These are phyloP conservation scores for Batkoa obscura DNA, from an alignment of 371 early-diverging fungal genomes.

Conservation along the genomic window DNA sequence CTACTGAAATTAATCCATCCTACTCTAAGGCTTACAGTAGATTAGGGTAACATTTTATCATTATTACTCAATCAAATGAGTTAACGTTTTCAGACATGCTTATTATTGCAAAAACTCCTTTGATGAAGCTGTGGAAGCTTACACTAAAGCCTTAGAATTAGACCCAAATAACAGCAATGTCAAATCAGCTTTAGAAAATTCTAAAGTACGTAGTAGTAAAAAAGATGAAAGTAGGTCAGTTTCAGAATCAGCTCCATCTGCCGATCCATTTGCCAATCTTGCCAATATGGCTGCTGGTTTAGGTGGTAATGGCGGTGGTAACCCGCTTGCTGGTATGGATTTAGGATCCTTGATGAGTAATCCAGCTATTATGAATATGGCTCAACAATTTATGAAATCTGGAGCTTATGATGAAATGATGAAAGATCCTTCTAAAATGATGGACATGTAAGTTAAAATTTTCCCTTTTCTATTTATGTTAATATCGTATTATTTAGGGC, in stretches of 20 bases:
- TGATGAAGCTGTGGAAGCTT: conserved; percentile 71
- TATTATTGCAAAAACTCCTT: conserved; percentile 68
- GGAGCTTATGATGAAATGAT: not conserved
- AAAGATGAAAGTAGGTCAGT: too few species aligned
- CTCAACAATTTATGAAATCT: conserved; percentile 65
- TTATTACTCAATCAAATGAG: not conserved
- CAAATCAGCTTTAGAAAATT: conserved; percentile 36
- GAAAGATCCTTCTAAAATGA: conserved; percentile 2
- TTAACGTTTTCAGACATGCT: conserved; percentile 39
- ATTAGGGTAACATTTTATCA: conserved; percentile 38
- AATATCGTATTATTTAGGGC: not conserved
- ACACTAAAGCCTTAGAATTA: conserved; percentile 71
- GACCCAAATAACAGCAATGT: conserved; percentile 71
- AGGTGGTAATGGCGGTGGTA: conserved; percentile 22
- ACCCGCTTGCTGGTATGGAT: conserved; percentile 45
- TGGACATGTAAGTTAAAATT: not conserved
- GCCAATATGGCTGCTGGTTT: not conserved
- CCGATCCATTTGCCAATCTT: not conserved
- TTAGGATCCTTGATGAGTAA: conserved; percentile 60
- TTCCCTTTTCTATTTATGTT: not conserved
- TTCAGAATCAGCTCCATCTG: too few species aligned
- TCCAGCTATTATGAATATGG: conserved; percentile 87
- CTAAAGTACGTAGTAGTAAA: conserved; percentile 10
- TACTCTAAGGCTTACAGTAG: conserved; percentile 89
- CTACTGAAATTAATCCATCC: conserved; percentile 64